phyloP scores from a whole-genome alignment of 1,139 yeast genomes.

The Blastobotrys elegans region DNA sequence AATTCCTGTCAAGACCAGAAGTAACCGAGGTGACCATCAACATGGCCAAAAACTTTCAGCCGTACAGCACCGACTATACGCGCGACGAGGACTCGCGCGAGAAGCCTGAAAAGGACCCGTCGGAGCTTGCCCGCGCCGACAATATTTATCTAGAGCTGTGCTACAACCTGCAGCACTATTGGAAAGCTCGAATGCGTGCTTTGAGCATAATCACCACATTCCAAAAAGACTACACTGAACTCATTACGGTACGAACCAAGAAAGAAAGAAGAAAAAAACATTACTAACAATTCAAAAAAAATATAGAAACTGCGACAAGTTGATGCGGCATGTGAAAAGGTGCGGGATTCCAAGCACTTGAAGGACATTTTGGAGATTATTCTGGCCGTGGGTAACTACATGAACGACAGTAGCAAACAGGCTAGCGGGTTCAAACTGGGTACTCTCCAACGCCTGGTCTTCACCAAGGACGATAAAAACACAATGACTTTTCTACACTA shows the following conservation, averaged over 20 bases:
- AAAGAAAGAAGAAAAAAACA: background rate
- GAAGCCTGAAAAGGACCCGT: conserved; percentile 53
- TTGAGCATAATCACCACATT: conserved; percentile 62
- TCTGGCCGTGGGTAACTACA: conserved; percentile 82
- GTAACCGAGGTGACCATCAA: conserved; percentile 68
- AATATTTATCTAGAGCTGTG: conserved; percentile 72
- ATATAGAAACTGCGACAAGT: conserved; percentile 50
- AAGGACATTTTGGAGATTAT: conserved; percentile 68
- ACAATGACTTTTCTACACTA: conserved; percentile 81
- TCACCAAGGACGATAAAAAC: conserved; percentile 79
- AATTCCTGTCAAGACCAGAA: conserved; percentile 72
- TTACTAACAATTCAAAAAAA: conserved; percentile 3
- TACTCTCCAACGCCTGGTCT: conserved; percentile 74
- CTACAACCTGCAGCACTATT: conserved; percentile 71
- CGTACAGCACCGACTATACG: conserved; percentile 58
- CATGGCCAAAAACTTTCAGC: conserved; percentile 59
- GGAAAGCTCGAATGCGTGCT: conserved; percentile 84
- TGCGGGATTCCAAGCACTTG: conserved; percentile 61
- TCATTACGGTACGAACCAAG: conserved; percentile 36
- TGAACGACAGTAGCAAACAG: conserved; percentile 79
- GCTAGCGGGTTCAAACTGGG: conserved; percentile 83
- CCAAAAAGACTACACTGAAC: conserved; percentile 68
- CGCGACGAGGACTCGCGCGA: conserved; percentile 27
- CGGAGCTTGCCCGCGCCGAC: conserved; percentile 73
- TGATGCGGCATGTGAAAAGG: conserved; percentile 60